A percentile compares a stretch with the other conserved stretches of the same genome.
Evolutionary conservation across 2,329 filamentous ascomycete species (phyloP).

Genomic region (Aspergillus hiratsukae): DNA sequence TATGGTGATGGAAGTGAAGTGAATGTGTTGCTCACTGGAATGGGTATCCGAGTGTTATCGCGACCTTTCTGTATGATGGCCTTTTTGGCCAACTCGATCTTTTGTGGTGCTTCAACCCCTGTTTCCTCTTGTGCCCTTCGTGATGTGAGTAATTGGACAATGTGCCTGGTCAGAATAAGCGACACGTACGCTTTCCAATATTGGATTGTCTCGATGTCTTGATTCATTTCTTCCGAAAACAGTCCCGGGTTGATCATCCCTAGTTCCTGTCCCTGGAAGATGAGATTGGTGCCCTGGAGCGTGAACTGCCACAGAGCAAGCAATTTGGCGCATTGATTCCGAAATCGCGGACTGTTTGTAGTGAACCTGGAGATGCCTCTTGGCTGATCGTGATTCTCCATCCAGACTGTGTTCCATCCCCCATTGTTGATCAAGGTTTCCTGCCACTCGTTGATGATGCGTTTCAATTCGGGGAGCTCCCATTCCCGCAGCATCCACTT

Average conservation of each 20-base stretch:
- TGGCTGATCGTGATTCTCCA: conserved; percentile 60
- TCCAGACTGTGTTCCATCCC: conserved; percentile 58
- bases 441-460: conserved; percentile 44
- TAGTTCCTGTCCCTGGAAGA: conserved; percentile 50
- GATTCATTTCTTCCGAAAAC: conserved; percentile 46
- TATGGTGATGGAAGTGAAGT: background rate
- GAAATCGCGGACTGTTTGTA: conserved; percentile 35
- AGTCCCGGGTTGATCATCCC: conserved; percentile 47
- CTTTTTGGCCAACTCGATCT: conserved; percentile 20
- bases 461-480: conserved; percentile 41
- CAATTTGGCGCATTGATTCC: conserved; percentile 13
- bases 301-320: conserved; percentile 46
- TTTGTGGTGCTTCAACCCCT: conserved; percentile 13
- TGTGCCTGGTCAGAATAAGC: background rate
- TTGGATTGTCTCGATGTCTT: conserved; percentile 49
- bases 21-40: conserved; percentile 10
- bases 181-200: conserved; percentile 41
- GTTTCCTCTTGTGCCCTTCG: conserved; percentile 16
- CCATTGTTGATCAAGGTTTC: conserved; percentile 47
- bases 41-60: conserved; percentile 28
- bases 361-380: conserved; percentile 26
- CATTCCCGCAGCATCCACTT: conserved; percentile 33
- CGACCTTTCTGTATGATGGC: conserved; percentile 26
- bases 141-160: background rate
- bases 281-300: conserved; percentile 50